Evolutionary conservation across 2,329 filamentous ascomycete species (phyloP).

Genomic region (Cercospora canescens): DNA sequence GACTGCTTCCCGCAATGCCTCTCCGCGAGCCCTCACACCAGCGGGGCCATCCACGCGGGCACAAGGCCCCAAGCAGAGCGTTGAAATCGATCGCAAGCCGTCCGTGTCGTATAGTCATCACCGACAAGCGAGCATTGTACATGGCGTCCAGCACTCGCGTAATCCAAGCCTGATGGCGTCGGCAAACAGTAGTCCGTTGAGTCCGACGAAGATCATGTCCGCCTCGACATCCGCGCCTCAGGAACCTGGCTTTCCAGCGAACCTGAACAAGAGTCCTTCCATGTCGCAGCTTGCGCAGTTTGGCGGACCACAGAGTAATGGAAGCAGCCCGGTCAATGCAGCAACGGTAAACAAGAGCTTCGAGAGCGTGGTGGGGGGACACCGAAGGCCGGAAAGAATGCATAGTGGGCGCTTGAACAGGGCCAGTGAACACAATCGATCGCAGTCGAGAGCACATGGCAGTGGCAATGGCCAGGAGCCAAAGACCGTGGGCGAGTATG

Average conservation of each 20-base stretch:
- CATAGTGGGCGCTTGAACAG: constrained; percentile 64
- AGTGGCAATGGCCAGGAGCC: constrained; percentile 57
- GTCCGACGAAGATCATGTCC: constrained; percentile 76
- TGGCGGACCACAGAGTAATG: constrained; percentile 21
- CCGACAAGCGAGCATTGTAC: constrained; percentile 93
- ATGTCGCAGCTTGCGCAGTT: constrained; percentile 33
- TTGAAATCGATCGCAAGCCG: constrained; percentile 49
- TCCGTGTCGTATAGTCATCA: constrained; percentile 77
- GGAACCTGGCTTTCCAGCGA: constrained; percentile 14
- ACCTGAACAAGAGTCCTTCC: constrained; percentile 36
- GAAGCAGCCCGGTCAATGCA: constrained; percentile 19
- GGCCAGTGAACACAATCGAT: constrained; percentile 73
- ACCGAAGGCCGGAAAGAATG: constrained; percentile 45
- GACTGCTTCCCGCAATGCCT: constrained; percentile 42
- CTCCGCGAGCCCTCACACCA: constrained; percentile 47
- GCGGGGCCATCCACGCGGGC: constrained; percentile 40
- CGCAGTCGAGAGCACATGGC: constrained; percentile 54
- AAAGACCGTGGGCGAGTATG: constrained; percentile 97
- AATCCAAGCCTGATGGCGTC: constrained; percentile 85
- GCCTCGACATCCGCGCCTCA: constrained; percentile 33
- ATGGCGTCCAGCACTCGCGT: constrained; percentile 88
- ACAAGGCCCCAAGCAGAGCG: constrained; percentile 32
- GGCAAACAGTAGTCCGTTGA: constrained; percentile 75
- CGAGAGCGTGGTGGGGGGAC: constrained; percentile 23
- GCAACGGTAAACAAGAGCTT: constrained; percentile 30